Evolutionary conservation across 2,329 filamentous ascomycete species (phyloP).

Genomic region (Fusarium liriodendri): DNA sequence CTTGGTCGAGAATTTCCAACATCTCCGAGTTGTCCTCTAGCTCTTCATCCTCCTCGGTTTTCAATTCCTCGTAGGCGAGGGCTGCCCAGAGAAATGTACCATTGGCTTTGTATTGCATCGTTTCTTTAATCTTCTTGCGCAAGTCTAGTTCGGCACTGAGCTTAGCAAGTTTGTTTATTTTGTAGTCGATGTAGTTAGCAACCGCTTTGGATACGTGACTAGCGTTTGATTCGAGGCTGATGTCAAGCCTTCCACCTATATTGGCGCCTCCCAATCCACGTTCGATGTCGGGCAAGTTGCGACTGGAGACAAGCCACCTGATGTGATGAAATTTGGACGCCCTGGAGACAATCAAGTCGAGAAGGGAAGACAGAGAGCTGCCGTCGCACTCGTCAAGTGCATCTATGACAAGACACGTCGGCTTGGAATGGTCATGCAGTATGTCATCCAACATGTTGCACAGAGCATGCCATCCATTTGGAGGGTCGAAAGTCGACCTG

Average conservation of each 20-base stretch:
- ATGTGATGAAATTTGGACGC: not conserved
- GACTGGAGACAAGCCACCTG: constrained; percentile 13
- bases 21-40: not conserved
- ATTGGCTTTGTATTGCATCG: not conserved
- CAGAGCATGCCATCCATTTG: not conserved
- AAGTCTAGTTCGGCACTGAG: not conserved
- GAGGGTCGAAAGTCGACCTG: not conserved
- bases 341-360: not conserved
- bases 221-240: not conserved
- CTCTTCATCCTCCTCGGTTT: not conserved
- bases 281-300: not conserved
- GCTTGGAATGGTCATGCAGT: not conserved
- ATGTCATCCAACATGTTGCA: not conserved
- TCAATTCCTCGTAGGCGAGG: not conserved
- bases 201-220: not conserved
- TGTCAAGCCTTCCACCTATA: not conserved
- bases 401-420: not conserved
- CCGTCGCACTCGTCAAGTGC: constrained; percentile 7
- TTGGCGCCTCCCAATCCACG: not conserved
- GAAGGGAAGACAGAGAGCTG: not conserved
- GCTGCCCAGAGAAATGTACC: not conserved
- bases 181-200: not conserved
- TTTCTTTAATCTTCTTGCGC: not conserved
- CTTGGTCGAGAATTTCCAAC: not conserved
- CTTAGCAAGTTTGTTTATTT: not conserved